Base-by-base conservation (phyloP, 2,329 filamentous ascomycete species). In the Dactylonectria estremocensis region DNA sequence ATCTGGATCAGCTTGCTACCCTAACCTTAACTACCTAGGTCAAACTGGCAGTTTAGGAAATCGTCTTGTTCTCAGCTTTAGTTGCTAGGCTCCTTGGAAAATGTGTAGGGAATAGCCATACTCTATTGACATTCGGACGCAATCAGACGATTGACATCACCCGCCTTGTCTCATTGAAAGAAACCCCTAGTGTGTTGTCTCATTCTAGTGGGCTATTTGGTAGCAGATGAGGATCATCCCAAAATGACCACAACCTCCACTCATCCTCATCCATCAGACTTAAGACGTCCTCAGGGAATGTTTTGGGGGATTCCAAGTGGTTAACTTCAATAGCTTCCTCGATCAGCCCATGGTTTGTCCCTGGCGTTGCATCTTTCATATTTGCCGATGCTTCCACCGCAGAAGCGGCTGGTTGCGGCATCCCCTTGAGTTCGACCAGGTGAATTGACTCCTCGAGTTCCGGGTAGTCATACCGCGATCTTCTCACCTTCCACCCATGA, bases 371-470 rank as follows among this genome's bases (percentile, higher is more conserved):
- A 16, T 22, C 40, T 5, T 63, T 52, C 0, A 46, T 10, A 14
- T 35, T 22, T 31, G 24, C 28, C 1, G 63, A 35, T 0, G 43
- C n/a, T 1, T 49, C 49, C 0, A 8, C 46, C 40, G 72, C 65
- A 49, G 67, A 74, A 0, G 68, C 68, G 28, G 40, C 14, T n/a
- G 72, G 72, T 1, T 66, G 62, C 2, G 74, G 73, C 74, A 76
- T 75, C 0, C 74, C 74, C 11, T 73, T 75, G 3, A 76, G 55
- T 0, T 69, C 71, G 0, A 69, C 72, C 2, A 76, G 57, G 7
- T 76, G 68, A 2, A 76, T 76, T 2, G 67, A 70, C 5, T 76
- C 74, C 8, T 76, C 74, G 1, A 76, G 37, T 16, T 76, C 74
- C 0, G 69, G 74, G 24, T 76, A 74, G n/a, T 76, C 73, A 7